Conservation (phyloP, 106 monocot genomes). For the Alisma plantagoaquatica region DNA sequence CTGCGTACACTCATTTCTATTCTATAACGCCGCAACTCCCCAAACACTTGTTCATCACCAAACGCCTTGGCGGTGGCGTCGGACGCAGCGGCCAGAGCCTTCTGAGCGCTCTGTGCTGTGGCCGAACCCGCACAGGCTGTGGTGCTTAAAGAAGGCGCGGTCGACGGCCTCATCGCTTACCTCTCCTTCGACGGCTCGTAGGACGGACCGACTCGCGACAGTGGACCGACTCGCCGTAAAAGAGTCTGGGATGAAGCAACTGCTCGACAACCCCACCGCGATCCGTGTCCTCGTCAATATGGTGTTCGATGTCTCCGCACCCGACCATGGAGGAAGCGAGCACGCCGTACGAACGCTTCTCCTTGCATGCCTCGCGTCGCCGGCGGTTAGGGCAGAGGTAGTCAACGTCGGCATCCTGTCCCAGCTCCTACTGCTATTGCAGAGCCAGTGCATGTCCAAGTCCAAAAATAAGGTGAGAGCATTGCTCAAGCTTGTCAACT, state of each 20-base stretch:
- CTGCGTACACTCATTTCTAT: no score
- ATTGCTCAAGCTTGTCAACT: constrained; percentile 62
- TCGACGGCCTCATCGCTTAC: constrained; percentile 30
- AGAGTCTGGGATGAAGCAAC: constrained; percentile 32
- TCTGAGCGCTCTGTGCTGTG: constrained; percentile 51
- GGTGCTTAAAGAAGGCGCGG: constrained; percentile 13
- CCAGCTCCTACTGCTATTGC: constrained; percentile 54
- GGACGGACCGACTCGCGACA: constrained; percentile 37
- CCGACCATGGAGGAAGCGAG: constrained; percentile 45
- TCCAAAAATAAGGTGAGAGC: constrained; percentile 42
- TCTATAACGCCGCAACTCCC: no score
- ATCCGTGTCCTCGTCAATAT: constrained; percentile 40
- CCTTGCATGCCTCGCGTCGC: constrained; percentile 26
- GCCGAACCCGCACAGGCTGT: constrained; percentile 18
- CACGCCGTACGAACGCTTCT: constrained; percentile 54
- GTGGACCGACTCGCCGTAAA: constrained; percentile 33
- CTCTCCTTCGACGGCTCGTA: constrained; percentile 5
- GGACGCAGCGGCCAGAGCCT: constrained; percentile 36
- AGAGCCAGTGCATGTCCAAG: constrained; percentile 54
- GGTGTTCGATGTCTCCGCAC: constrained; percentile 44
- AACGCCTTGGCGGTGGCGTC: no score
- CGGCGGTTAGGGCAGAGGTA: constrained; percentile 23
- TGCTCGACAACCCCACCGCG: constrained; percentile 14
- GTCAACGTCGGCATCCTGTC: constrained; percentile 37
- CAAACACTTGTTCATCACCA: no score